These are phyloP conservation scores for Linum lewisii DNA, from an alignment of 345 rosid genomes.

Conservation along the genomic window DNA sequence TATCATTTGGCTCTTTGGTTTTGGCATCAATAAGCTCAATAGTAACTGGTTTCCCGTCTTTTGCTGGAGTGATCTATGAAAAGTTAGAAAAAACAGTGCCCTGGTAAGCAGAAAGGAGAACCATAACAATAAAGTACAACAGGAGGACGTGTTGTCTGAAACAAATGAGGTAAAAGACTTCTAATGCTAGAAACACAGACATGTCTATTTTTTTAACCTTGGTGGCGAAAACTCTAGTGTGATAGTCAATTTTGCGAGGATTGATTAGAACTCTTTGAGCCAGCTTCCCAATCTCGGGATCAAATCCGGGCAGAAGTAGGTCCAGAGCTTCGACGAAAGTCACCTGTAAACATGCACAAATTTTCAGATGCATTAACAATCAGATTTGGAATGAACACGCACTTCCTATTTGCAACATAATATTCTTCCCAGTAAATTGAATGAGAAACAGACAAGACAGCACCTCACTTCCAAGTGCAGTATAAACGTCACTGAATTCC, in stretches of 20 bases:
- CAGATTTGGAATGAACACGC: not conserved
- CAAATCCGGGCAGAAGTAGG: constrained; percentile 99
- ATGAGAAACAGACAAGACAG: constrained; percentile 6
- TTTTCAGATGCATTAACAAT: not conserved
- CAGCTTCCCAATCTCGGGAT: constrained; percentile 93
- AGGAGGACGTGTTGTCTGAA: not conserved
- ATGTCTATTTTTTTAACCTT: constrained; percentile 47
- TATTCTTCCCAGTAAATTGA: not conserved
- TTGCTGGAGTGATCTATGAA: constrained; percentile 83
- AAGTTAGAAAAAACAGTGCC: constrained; percentile 7
- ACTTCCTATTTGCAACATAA: not conserved
- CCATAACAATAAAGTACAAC: not conserved
- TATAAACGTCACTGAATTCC: constrained; percentile 97
- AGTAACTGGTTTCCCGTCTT: constrained; percentile 83
- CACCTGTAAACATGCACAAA: constrained; percentile 46
- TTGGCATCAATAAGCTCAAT: constrained; percentile 98
- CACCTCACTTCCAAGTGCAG: constrained; percentile 99
- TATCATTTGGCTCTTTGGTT: constrained; percentile 80
- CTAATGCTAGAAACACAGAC: constrained; percentile 2
- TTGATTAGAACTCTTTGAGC: constrained; percentile 93
- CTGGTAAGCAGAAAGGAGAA: not conserved
- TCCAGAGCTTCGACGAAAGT: constrained; percentile 94
- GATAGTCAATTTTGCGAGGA: constrained; percentile 90
- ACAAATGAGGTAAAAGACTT: no score
- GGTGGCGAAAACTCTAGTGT: constrained; percentile 90